Evolutionary conservation across 164 flowering plant species (phyloP).

Genomic region (Nymphaea colorata): DNA sequence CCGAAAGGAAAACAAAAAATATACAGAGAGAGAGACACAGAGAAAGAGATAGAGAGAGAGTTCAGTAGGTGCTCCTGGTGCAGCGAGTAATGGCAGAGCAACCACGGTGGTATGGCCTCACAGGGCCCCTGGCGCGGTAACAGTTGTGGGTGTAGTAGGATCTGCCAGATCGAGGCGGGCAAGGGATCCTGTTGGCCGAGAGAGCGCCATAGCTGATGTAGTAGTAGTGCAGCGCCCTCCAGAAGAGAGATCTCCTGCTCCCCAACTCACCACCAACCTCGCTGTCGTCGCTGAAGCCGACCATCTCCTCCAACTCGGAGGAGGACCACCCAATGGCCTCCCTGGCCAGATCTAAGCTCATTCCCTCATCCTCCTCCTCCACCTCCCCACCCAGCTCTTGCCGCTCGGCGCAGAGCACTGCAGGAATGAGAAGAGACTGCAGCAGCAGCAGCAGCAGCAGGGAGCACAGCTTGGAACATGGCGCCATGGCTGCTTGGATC

Average conservation of each 20-base stretch:
- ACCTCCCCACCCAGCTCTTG: too few relatives aligned
- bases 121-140: conserved; percentile 40
- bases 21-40: too few relatives aligned
- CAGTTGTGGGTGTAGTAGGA: conserved; percentile 82
- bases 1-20: too few relatives aligned
- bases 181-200: conserved; percentile 63
- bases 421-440: too few relatives aligned
- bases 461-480: too few relatives aligned
- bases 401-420: too few relatives aligned
- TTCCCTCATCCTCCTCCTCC: too few relatives aligned
- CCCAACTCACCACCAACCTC: not conserved
- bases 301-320: not conserved
- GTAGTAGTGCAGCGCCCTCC: conserved; percentile 24
- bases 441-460: too few relatives aligned
- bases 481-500: too few relatives aligned
- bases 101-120: conserved; percentile 56
- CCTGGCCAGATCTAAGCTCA: not conserved
- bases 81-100: conserved; percentile 66
- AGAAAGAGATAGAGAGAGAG: too few relatives aligned
- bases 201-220: conserved; percentile 80
- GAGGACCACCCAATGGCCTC: not conserved
- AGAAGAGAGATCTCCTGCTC: conserved; percentile 40
- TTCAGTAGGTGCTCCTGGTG: conserved; percentile 14
- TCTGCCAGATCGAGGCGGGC: conserved; percentile 77
- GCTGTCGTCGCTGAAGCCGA: not conserved